A percentile compares a stretch with the other conserved stretches of the same genome.
These are phyloP conservation scores for Viridothelium virens DNA, from an alignment of 495 filamentous ascomycete genomes.

Conservation along the genomic window DNA sequence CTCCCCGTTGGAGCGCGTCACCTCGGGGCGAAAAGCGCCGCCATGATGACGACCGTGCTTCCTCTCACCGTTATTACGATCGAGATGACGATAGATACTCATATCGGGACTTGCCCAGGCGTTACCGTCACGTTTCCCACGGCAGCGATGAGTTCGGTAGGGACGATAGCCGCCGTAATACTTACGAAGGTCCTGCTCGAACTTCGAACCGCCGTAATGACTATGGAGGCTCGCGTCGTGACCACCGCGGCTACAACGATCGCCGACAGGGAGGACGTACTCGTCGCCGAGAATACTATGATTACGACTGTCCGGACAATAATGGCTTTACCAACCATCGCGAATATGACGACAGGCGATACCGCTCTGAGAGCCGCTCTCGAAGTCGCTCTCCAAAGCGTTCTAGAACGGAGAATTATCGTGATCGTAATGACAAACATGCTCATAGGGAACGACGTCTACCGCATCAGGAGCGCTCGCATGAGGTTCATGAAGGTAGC, in stretches of 20 bases:
- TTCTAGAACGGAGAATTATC: neutral
- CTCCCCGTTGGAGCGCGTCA: constrained; percentile 20
- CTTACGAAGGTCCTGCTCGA: constrained; percentile 22
- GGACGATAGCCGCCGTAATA: constrained; percentile 33
- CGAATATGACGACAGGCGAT: constrained; percentile 19
- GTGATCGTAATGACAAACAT: neutral
- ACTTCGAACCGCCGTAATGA: constrained; percentile 19
- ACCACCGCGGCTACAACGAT: constrained; percentile 56
- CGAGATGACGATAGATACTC: constrained; percentile 33
- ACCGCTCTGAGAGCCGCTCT: neutral
- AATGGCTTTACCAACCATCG: constrained; percentile 27
- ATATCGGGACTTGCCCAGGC: constrained; percentile 18
- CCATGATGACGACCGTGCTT: constrained; percentile 10
- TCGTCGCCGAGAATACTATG: constrained; percentile 45
- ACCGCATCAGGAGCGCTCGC: neutral
- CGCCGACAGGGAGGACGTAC: constrained; percentile 48
- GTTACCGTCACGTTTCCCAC: constrained; percentile 19
- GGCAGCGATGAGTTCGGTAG: constrained; percentile 21
- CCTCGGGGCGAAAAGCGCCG: constrained; percentile 24
- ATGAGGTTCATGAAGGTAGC: neutral
- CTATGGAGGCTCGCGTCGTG: constrained; percentile 49
- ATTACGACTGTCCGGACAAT: constrained; percentile 35
- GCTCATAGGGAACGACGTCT: neutral
- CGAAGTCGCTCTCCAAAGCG: constrained; percentile 8
- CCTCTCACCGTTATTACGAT: constrained; percentile 10